Evolutionary conservation across 345 rosid species (phyloP).

Genomic region (Arabis hirsuta): DNA sequence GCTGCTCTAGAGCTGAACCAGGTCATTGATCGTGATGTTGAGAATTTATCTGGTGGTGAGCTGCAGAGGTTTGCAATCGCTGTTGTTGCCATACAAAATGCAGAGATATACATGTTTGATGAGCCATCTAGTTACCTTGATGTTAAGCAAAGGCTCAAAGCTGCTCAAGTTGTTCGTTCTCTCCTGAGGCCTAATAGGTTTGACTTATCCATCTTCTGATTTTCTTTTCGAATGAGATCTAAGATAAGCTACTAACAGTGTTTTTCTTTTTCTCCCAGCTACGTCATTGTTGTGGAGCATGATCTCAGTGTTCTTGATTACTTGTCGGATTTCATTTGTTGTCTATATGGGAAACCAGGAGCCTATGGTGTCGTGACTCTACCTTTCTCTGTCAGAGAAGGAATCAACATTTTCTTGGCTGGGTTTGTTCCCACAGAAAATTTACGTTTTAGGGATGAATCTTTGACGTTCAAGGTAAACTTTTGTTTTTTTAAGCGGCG

Average conservation of each 20-base stretch:
- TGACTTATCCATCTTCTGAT: conserved; percentile 22
- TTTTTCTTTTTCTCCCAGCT: conserved; percentile 55
- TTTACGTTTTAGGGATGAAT: conserved; percentile 90
- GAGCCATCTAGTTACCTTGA: conserved; percentile 99
- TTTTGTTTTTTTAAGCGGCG: neutral
- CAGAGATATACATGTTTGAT: conserved; percentile 99
- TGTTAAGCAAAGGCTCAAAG: conserved; percentile 98
- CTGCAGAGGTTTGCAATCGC: conserved; percentile 98
- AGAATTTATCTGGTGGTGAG: conserved; percentile 97
- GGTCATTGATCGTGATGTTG: conserved; percentile 90
- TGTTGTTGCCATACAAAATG: conserved; percentile 91
- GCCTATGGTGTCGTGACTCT: conserved; percentile 98
- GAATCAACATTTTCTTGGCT: conserved; percentile 93
- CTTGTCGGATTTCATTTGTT: conserved; percentile 96
- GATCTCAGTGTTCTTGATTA: conserved; percentile 97
- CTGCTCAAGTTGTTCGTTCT: conserved; percentile 92
- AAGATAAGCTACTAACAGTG: neutral
- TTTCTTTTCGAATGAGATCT: neutral
- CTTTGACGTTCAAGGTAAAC: conserved; percentile 87
- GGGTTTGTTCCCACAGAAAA: conserved; percentile 98
- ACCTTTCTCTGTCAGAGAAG: conserved; percentile 98
- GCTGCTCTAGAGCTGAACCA: conserved; percentile 85
- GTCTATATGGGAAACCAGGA: conserved; percentile 98
- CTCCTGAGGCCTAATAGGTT: conserved; percentile 91
- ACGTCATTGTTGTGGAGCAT: conserved; percentile 98